These are phyloP conservation scores for Trichoderma sp. DNA, from an alignment of 2,329 filamentous ascomycete species.

Conservation along the genomic window DNA sequence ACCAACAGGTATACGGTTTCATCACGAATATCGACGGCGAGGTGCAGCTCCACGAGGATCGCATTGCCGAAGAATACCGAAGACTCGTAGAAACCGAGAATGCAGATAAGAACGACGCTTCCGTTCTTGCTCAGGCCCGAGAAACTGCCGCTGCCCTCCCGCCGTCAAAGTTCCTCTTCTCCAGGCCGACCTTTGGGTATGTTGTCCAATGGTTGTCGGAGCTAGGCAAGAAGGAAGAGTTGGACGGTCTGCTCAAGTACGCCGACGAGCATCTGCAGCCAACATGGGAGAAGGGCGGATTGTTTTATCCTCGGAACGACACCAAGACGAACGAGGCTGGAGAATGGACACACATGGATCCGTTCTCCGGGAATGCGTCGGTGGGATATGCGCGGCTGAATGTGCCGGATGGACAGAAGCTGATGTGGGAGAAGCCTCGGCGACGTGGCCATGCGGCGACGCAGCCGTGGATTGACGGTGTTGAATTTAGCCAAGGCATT, in stretches of 20 bases:
- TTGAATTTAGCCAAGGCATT: conserved; percentile 7
- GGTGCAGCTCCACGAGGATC: conserved; percentile 25
- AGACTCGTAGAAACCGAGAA: conserved; percentile 18
- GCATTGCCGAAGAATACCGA: conserved; percentile 27
- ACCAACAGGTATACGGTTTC: conserved; percentile 27
- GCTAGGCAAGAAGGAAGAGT: conserved; percentile 24
- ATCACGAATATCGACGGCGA: conserved; percentile 27
- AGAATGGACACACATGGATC: conserved; percentile 32
- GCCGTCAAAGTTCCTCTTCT: not conserved
- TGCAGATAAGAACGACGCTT: conserved; percentile 20
- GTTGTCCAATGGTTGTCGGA: conserved; percentile 35
- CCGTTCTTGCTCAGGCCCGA: conserved; percentile 7
- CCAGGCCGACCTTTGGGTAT: conserved; percentile 27
- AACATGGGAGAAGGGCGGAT: conserved; percentile 34
- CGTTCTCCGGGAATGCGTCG: conserved; percentile 35
- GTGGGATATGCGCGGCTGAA: conserved; percentile 38
- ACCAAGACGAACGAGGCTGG: conserved; percentile 24
- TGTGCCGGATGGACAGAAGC: conserved; percentile 35
- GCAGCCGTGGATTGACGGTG: conserved; percentile 17
- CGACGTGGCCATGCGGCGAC: conserved; percentile 20
- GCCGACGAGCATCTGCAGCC: conserved; percentile 30
- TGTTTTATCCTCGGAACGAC: conserved; percentile 34
- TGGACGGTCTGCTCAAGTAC: conserved; percentile 27
- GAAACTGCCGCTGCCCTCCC: conserved; percentile 17
- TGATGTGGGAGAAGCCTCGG: conserved; percentile 35